Evolutionary conservation across 2,329 filamentous ascomycete genomes (phyloP).

Genomic region (Akanthomyces dipterigenus): DNA sequence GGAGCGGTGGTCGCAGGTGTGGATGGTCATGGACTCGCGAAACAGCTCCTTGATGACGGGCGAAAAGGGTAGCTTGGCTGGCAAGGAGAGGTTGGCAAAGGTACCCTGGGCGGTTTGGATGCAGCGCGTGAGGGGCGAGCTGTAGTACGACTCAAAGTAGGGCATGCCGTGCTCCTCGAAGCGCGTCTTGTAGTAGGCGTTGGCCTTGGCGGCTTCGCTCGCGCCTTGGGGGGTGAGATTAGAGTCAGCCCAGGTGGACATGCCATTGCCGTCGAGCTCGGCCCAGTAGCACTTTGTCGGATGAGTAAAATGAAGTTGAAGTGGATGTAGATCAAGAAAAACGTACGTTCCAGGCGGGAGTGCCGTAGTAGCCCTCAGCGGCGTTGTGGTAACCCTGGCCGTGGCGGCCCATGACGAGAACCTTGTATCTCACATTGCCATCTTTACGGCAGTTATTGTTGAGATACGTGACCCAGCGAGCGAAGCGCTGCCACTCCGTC

Average conservation of each 20-base stretch:
- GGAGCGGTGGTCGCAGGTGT: slow-evolving; percentile 61
- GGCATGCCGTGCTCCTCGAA: slow-evolving; percentile 49
- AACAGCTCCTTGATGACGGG: slow-evolving; percentile 59
- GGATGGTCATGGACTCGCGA: slow-evolving; percentile 59
- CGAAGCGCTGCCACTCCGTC: slow-evolving; percentile 61
- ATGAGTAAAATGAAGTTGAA: not conserved
- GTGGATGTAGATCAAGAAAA: too few relatives aligned
- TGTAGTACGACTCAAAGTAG: slow-evolving; percentile 57
- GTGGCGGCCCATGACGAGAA: slow-evolving; percentile 63
- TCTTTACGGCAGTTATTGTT: slow-evolving; percentile 35
- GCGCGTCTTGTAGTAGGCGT: slow-evolving; percentile 51
- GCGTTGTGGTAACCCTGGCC: slow-evolving; percentile 60
- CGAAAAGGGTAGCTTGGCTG: slow-evolving; percentile 42
- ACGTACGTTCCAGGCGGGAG: slow-evolving; percentile 60
- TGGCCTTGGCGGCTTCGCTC: slow-evolving; percentile 50
- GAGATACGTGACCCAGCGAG: slow-evolving; percentile 47
- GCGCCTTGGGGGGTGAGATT: slow-evolving; percentile 52
- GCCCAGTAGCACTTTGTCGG: slow-evolving; percentile 55
- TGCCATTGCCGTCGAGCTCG: slow-evolving; percentile 56
- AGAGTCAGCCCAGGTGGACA: slow-evolving; percentile 56
- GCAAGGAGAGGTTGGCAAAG: slow-evolving; percentile 48
- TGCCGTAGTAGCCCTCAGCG: slow-evolving; percentile 61
- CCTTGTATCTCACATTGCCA: slow-evolving; percentile 51
- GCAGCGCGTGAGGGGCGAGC: slow-evolving; percentile 57
- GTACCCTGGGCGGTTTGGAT: slow-evolving; percentile 56